phyloP scores from a whole-genome alignment of 768 basidiomycete species.

The Lactarius hengduanensis region DNA sequence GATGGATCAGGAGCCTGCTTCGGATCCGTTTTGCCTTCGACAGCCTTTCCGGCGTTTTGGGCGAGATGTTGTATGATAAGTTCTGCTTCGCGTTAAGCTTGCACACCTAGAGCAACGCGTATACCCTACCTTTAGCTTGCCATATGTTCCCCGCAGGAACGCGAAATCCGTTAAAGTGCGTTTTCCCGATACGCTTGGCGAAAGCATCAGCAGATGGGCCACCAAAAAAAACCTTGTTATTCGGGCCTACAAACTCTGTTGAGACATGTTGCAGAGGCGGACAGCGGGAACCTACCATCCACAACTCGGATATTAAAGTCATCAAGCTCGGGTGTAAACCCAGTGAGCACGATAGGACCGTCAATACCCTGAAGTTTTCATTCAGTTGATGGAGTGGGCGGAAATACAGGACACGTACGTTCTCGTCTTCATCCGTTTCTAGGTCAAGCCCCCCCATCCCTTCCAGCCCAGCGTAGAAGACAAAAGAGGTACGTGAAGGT shows the following conservation, averaged over 20 bases:
- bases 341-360: conserved; percentile 67
- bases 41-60: conserved; percentile 51
- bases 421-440: conserved; percentile 71
- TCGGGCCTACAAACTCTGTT: conserved; percentile 44
- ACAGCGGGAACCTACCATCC: conserved; percentile 54
- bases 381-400: background rate
- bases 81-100: conserved; percentile 43
- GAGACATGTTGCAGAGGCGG: background rate
- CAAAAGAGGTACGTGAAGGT: conserved; percentile 65
- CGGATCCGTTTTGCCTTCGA: conserved; percentile 52
- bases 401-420: conserved; percentile 47
- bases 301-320: conserved; percentile 78
- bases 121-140: conserved; percentile 70
- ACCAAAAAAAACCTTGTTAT: conserved; percentile 51
- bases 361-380: conserved; percentile 60
- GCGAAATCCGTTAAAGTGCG: conserved; percentile 64
- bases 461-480: conserved; percentile 88
- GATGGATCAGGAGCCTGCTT: conserved; percentile 72
- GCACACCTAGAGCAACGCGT: conserved; percentile 2
- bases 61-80: conserved; percentile 60
- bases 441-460: conserved; percentile 81
- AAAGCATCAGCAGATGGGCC: conserved; percentile 63
- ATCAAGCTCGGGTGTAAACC: conserved; percentile 74
- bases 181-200: conserved; percentile 60
- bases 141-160: conserved; percentile 67